phyloP scores from a whole-genome alignment of 306 rosid species.

The Prosopis cineraria region DNA sequence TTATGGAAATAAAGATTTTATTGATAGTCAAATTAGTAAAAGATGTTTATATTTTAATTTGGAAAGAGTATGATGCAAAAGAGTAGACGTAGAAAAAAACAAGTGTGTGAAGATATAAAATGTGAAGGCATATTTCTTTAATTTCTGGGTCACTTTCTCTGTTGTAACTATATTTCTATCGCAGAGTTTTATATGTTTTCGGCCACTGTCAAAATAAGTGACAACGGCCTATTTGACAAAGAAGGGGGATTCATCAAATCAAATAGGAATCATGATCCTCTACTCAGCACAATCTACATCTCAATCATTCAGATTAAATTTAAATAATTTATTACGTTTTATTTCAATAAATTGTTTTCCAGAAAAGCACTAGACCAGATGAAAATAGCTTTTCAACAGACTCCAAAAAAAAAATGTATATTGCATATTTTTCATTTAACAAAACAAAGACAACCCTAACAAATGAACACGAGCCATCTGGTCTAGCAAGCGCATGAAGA shows the following conservation, averaged over 20 bases:
- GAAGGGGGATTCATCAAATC: not conserved
- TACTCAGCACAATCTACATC: not conserved
- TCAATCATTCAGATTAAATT: not conserved
- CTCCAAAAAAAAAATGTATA: not conserved
- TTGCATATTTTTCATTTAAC: too few species aligned
- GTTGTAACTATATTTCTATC: not conserved
- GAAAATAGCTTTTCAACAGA: not conserved
- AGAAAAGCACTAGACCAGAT: not conserved
- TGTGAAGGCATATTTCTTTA: not conserved
- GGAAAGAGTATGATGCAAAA: too few species aligned
- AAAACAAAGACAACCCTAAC: too few species aligned
- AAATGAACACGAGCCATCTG: too few species aligned
- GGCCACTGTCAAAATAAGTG: not conserved
- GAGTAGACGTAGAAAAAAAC: not conserved
- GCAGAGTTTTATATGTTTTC: not conserved
- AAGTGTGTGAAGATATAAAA: not conserved
- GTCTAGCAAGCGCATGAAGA: too few species aligned
- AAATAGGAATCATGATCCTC: not conserved
- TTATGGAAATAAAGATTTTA: too few species aligned
- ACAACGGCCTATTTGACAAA: not conserved
- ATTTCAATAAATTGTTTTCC: not conserved
- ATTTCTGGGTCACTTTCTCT: not conserved
- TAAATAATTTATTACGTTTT: too few species aligned
- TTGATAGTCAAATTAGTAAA: too few species aligned
- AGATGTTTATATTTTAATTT: too few species aligned